A percentile compares a stretch with the other conserved stretches of the same genome.
These are phyloP conservation scores for Telopea speciosissima DNA, from an alignment of 177 flowering plant genomes.

Conservation along the genomic window DNA sequence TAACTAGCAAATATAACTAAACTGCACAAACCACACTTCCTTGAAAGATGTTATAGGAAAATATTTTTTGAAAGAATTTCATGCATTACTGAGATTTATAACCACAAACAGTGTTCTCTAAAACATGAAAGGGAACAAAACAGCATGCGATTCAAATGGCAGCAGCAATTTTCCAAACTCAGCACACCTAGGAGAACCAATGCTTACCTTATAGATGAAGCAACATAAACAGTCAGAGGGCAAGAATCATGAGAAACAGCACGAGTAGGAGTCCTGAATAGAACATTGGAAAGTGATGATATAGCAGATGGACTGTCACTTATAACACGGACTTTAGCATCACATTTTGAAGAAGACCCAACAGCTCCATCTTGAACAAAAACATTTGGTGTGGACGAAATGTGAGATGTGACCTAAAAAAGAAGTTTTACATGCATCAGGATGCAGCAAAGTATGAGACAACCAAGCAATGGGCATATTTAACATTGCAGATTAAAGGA, in stretches of 20 bases:
- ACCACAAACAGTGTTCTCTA: background rate
- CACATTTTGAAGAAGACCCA: conserved; percentile 39
- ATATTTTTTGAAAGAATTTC: background rate
- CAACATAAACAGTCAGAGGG: conserved; percentile 46
- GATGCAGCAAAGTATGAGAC: background rate
- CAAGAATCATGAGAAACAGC: conserved; percentile 56
- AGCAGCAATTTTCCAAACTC: background rate
- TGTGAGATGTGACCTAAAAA: conserved; percentile 40
- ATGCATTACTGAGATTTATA: background rate
- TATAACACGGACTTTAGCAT: conserved; percentile 49
- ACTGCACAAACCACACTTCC: no score
- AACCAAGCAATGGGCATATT: background rate
- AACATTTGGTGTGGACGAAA: conserved; percentile 37
- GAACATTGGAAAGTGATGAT: conserved; percentile 33
- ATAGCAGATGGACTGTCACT: conserved; percentile 47
- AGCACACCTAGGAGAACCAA: conserved; percentile 1
- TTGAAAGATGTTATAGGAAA: background rate
- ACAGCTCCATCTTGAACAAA: conserved; percentile 59
- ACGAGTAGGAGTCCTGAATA: conserved; percentile 42
- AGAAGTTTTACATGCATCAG: background rate
- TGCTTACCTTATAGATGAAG: conserved; percentile 41
- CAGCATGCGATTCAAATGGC: background rate
- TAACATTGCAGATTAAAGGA: background rate
- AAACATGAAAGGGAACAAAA: background rate
- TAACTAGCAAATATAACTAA: no score